Evolutionary conservation across 1,284 basidiomycete species (phyloP).

Genomic region (Boletus mariae): DNA sequence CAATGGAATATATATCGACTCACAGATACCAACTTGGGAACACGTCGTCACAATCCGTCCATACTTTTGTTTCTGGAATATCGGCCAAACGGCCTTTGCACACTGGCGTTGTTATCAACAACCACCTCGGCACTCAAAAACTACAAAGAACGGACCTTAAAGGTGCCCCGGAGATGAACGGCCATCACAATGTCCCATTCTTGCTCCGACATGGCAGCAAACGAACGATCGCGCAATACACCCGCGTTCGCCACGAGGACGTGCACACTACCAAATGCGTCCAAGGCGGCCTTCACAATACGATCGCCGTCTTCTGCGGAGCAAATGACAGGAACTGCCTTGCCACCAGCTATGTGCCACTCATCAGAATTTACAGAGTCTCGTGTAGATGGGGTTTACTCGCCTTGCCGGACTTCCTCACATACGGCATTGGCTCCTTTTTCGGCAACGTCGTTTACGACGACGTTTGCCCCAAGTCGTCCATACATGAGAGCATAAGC

Average conservation of each 20-base stretch:
- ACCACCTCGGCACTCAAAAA: not conserved
- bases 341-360: conserved; percentile 67
- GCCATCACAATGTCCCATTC: conserved; percentile 95
- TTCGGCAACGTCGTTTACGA: conserved; percentile 93
- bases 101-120: conserved; percentile 45
- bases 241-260: conserved; percentile 94
- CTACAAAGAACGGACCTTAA: conserved; percentile 44
- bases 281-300: conserved; percentile 85
- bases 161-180: conserved; percentile 83
- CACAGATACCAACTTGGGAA: conserved; percentile 90
- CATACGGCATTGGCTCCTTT: conserved; percentile 84
- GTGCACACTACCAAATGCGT: conserved; percentile 89
- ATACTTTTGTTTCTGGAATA: conserved; percentile 96
- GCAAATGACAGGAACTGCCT: conserved; percentile 80
- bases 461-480: conserved; percentile 90
- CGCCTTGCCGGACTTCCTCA: conserved; percentile 80
- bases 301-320: conserved; percentile 91
- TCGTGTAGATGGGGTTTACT: conserved; percentile 11
- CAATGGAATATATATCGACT: conserved; percentile 29
- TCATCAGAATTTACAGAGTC: not conserved
- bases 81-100: conserved; percentile 93
- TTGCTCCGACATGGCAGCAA: conserved; percentile 83
- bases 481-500: conserved; percentile 91
- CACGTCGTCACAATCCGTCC: conserved; percentile 94
- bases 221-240: conserved; percentile 90